phyloP scores from a whole-genome alignment of 257 asterid genomes.

The Solanum pinnatisectum region DNA sequence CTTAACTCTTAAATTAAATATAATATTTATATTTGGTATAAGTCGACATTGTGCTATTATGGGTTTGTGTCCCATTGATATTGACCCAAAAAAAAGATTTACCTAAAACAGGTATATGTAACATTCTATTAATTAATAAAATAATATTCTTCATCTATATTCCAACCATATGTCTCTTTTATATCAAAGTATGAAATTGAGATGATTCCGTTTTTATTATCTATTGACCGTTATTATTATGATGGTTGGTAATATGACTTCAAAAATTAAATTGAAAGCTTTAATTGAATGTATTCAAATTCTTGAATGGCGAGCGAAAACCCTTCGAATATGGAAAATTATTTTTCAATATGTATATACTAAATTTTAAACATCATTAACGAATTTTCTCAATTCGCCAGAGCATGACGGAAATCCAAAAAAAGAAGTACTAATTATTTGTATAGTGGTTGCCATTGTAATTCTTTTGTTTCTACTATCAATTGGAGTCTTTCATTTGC shows the following conservation, averaged over 20 bases:
- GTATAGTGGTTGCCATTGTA: neutral
- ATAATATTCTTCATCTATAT: neutral
- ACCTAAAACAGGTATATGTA: neutral
- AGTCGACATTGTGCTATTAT: neutral
- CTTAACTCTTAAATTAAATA: neutral
- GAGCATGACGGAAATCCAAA: neutral
- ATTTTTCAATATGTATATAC: neutral
- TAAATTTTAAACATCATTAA: neutral
- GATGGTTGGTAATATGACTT: neutral
- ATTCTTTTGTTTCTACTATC: neutral
- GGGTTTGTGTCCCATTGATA: neutral
- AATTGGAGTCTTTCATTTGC: neutral
- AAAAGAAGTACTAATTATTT: neutral
- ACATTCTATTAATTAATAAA: neutral
- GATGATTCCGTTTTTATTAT: neutral
- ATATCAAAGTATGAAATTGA: too few species aligned
- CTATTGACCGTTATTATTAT: fast-evolving
- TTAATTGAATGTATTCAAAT: neutral
- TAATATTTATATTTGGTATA: neutral
- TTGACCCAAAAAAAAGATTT: neutral
- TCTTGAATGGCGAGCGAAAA: neutral
- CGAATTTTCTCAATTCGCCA: neutral
- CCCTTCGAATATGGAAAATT: too few species aligned
- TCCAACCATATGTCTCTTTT: neutral
- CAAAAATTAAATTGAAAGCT: neutral